Evolutionary conservation across 805 yeast genomes (phyloP).

Genomic region (Huiozyma naganishii): DNA sequence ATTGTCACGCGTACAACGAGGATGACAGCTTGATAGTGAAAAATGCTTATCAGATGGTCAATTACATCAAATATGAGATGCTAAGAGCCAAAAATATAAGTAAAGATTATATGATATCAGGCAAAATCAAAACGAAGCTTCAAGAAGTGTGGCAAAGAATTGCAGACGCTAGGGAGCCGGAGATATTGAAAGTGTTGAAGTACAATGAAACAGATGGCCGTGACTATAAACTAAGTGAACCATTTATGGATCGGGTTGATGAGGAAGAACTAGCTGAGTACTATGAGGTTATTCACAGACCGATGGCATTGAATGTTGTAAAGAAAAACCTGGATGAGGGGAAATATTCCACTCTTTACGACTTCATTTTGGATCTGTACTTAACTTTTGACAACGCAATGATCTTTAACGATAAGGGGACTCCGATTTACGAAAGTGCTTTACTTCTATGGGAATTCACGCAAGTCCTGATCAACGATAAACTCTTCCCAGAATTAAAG

Average conservation of each 20-base stretch:
- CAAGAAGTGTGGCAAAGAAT: slow-evolving; percentile 15
- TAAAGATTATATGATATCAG: slow-evolving; percentile 22
- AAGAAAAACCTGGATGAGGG: slow-evolving; percentile 41
- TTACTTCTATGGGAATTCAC: slow-evolving; percentile 44
- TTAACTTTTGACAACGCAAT: slow-evolving; percentile 73
- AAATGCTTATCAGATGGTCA: slow-evolving; percentile 48
- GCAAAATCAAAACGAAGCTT: slow-evolving; percentile 14
- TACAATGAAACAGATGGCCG: slow-evolving; percentile 6
- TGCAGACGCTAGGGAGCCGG: slow-evolving; percentile 22
- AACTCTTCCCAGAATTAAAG: slow-evolving; percentile 20
- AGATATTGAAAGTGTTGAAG: slow-evolving; percentile 11
- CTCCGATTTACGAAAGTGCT: slow-evolving; percentile 67
- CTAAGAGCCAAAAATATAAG: slow-evolving; percentile 29
- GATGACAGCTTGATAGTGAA: slow-evolving; percentile 52
- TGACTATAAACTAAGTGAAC: slow-evolving; percentile 39
- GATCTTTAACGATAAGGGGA: slow-evolving; percentile 61
- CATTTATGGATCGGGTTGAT: slow-evolving; percentile 68
- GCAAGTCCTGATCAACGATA: slow-evolving; percentile 22
- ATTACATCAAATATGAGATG: slow-evolving; percentile 44
- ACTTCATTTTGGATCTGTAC: slow-evolving; percentile 46
- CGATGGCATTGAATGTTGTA: slow-evolving; percentile 62
- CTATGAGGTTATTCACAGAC: slow-evolving; percentile 56
- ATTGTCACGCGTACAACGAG: slow-evolving; percentile 67
- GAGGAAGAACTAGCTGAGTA: slow-evolving; percentile 70
- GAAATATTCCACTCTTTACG: slow-evolving; percentile 43